Conservation (phyloP, 495 filamentous ascomycete genomes). For the Lasiosphaeria hispida region DNA sequence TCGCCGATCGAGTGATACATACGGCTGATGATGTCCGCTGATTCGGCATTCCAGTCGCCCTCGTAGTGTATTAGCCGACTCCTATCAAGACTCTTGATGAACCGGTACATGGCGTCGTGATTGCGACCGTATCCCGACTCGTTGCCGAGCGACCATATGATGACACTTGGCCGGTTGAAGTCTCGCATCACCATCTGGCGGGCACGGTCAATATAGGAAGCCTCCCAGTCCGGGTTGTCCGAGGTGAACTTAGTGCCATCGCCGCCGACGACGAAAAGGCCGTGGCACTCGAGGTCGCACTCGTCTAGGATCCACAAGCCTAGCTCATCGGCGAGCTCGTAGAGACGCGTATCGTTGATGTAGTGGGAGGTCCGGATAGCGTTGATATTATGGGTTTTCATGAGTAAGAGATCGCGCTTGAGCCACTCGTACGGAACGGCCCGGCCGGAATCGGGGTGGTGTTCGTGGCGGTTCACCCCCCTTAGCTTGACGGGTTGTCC, state of each 20-base stretch:
- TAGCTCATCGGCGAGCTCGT: constrained; percentile 65
- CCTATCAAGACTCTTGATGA: constrained; percentile 54
- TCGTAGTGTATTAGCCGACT: constrained; percentile 68
- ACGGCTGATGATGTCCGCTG: constrained; percentile 61
- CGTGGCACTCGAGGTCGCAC: constrained; percentile 72
- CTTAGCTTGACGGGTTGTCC: constrained; percentile 58
- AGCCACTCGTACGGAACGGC: constrained; percentile 58
- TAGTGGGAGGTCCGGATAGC: constrained; percentile 66
- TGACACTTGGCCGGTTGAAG: constrained; percentile 63
- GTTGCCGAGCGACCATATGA: constrained; percentile 74
- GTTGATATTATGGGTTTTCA: constrained; percentile 70
- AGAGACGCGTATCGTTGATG: constrained; percentile 57
- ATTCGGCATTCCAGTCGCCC: constrained; percentile 56
- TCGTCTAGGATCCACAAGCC: constrained; percentile 73
- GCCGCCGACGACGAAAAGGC: constrained; percentile 55
- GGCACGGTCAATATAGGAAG: constrained; percentile 68
- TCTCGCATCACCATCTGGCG: constrained; percentile 64
- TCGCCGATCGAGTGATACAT: constrained; percentile 63
- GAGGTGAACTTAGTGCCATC: constrained; percentile 51
- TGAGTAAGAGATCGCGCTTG: constrained; percentile 56
- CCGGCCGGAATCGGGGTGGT: constrained; percentile 59
- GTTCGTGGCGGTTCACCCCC: constrained; percentile 69
- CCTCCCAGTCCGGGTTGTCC: constrained; percentile 66
- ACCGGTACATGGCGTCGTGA: constrained; percentile 65
- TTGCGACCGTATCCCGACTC: constrained; percentile 70